Evolutionary conservation across 768 basidiomycete genomes (phyloP), one percentile per base, ranked within the genome.

Genomic region (Tylopilus felleus): DNA sequence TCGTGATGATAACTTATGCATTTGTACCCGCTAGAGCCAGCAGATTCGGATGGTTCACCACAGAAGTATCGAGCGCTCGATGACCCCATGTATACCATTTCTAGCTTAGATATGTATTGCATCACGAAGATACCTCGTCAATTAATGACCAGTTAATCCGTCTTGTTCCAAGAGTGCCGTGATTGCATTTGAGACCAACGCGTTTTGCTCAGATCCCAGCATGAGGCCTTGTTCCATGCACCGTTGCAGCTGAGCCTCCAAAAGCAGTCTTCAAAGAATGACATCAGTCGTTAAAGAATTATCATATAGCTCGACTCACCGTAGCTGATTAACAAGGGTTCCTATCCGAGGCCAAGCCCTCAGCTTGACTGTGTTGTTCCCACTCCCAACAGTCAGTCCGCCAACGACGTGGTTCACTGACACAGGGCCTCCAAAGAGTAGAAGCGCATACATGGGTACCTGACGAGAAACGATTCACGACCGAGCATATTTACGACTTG

Each of bases 331-430:
- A 39, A 92, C 88, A 27, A 97, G 78, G 12, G 93, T 84, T 2
- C 93, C 93, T 46, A 96, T 95, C 9, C 93, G 80, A n/a, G 94
- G 89, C 82, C 86, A 90, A 0, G 92, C 90, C 51, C 78, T 82
- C 56, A 96, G 67, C 62, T 80, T 85, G 53, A 97, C 71, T 6
- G 60, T 65, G 23, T 74, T 73, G 22, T 80, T 78, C 42, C 78
- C 80, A 16, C 71, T 77, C 8, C 81, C 81, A 29, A 90, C 70
- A 5, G 79, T 81, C 39, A 95, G 68, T 0, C 88, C 90, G n/a
- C 91, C 90, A 10, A 77, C 81, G 40, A 92, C 77, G 60, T 93
- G 90, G 60, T 94, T 86, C 49, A 93, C 82, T 6, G 81, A 71
- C 17, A 97, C 83, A 5, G 78, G 75, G 0, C 92, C 93, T 3